Evolutionary conservation across 2,329 filamentous ascomycete species (phyloP), one percentile per base, ranked within the genome.

Genomic region (Colletotrichum musicola): DNA sequence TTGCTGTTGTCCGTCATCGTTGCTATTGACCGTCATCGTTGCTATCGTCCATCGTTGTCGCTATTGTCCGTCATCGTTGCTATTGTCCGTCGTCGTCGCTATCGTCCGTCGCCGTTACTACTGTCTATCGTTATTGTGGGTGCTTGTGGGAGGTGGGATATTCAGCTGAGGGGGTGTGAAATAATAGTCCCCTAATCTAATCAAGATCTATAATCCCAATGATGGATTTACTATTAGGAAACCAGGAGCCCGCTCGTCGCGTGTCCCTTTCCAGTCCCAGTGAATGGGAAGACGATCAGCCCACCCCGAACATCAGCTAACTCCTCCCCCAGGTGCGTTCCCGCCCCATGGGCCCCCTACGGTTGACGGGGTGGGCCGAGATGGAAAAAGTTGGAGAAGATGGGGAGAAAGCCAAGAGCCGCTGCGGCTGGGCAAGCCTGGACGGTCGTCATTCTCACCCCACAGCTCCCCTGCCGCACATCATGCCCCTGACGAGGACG

Each of bases 361-460:
- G 27, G 27, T 30, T 10, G 27, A 30, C 27, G 6, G 22, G 16
- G 51, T 62, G 59, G 25, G 59, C 59, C 35, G 49, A 54, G 49
- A 54, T 13, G 59, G 14, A n/a, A 62, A 14, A 13, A 6, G 18
- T 22, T n/a, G 18, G 20, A 44, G 25, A 55, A 13, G 18, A 14
- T 10, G 20, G 14, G 18, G 20, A 42, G 25, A 55, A 7, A 14
- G 44, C 58, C 50, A 56, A 51, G 35, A 56, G 13, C 38, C 25
- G 46, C 35, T n/a, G 20, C n/a, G 27, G 22, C 10, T 44, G 16
- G 54, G 30, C 22, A 18, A n/a, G n/a, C n/a, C n/a, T n/a, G n/a
- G n/a, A n/a, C n/a, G 64, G 44, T 51, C 50, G 22, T 68, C 55
- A 51, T 68, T 22, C 50, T 65, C 62, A 61, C 49, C 50, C 62